These are phyloP conservation scores for Cytospora leucostoma DNA, from an alignment of 2,329 filamentous ascomycete genomes.

Conservation along the genomic window DNA sequence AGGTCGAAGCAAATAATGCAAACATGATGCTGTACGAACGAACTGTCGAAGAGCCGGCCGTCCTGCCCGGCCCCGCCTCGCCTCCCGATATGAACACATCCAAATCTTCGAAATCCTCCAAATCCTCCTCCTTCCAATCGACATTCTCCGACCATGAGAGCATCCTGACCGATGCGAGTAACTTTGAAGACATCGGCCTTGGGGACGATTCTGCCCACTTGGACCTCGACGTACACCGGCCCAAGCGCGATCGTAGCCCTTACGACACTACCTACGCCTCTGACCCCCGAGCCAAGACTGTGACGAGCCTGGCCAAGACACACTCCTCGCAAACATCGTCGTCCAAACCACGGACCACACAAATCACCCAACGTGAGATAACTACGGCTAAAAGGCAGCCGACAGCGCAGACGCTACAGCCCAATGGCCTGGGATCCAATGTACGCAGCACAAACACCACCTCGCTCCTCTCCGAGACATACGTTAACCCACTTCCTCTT, in stretches of 20 bases:
- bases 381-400: conserved; percentile 42
- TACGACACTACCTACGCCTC: conserved; percentile 52
- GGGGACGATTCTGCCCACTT: conserved; percentile 57
- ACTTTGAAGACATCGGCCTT: conserved; percentile 93
- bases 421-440: conserved; percentile 48
- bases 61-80: conserved; percentile 58
- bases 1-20: conserved; percentile 15
- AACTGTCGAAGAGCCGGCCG: conserved; percentile 40
- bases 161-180: conserved; percentile 69
- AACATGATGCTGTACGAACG: conserved; percentile 46
- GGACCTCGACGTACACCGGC: conserved; percentile 38
- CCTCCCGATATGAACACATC: conserved; percentile 78
- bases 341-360: conserved; percentile 34
- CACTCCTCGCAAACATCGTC: conserved; percentile 30
- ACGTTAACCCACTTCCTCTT: conserved; percentile 35
- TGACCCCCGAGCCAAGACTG: conserved; percentile 41
- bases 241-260: conserved; percentile 46
- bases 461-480: conserved; percentile 37
- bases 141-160: conserved; percentile 68
- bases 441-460: conserved; percentile 53
- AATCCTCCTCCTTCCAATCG: conserved; percentile 85
- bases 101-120: conserved; percentile 90
- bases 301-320: conserved; percentile 33
- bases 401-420: conserved; percentile 48
- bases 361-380: conserved; percentile 37